Evolutionary conservation across 2,329 filamentous ascomycete species (phyloP), one percentile per base, ranked within the genome.

Genomic region (Ceratocystis lukuohia): DNA sequence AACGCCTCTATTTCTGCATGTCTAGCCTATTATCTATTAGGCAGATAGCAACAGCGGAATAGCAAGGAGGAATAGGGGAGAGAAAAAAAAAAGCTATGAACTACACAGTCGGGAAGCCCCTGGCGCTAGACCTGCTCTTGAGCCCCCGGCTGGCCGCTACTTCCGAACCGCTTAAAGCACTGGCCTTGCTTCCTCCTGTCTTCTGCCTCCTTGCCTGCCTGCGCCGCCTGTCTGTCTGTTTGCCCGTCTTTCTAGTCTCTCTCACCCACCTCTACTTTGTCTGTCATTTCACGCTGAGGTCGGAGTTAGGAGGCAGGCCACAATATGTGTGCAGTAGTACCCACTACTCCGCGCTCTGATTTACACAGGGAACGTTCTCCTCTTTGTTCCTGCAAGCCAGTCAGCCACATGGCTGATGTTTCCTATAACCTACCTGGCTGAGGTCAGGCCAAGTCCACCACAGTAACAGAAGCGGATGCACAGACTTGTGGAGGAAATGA

Each of bases 91-190:
- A 57, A 57, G 53, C 53, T 57, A 33, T 57, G 53, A 22, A 30
- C 28, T 57, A 30, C 53, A 30, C 53, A 5, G 17, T 57, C 53
- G 61, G 61, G 44, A 62, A 62, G 61, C 61, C 61, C 61, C 61
- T 62, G 37, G 61, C n/a, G 45, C 61, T 46, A 62, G 61, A 12
- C 44, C 61, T 15, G 20, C 37, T 62, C 61, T 45, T 30, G 61
- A 45, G 53, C 53, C 53, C 50, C 53, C 53, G 53, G 10, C 53
- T 57, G 8, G 17, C 25, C 41, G 10, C 37, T 62, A 41, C 44
- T 62, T 62, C 12, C 37, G 37, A 28, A 8, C 53, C 20, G 53
- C 53, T 57, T 30, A 57, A 57, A 57, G 53, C 53, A 57, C 10
- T 30, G 53, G 10, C 53, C 53, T 12, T 30, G 46, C 17, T 12